Conservation (phyloP, 805 yeast species). For the Barnettozyma populi region DNA sequence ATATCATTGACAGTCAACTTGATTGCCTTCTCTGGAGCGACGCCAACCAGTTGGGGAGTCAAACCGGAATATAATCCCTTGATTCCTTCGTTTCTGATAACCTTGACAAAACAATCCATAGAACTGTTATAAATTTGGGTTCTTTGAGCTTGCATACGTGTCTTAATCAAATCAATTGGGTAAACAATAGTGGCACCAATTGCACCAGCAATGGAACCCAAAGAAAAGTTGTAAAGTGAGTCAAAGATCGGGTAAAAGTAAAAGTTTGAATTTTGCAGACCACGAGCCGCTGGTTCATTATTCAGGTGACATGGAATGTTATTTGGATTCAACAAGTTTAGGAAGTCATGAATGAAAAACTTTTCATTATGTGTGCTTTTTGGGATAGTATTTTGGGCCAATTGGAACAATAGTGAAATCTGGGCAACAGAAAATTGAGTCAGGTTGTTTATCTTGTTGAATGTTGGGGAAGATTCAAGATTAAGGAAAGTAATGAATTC, state of each 20-base stretch:
- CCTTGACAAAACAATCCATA: slow-evolving; percentile 78
- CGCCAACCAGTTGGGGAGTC: slow-evolving; percentile 92
- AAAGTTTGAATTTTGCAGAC: slow-evolving; percentile 25
- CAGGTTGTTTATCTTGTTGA: slow-evolving; percentile 36
- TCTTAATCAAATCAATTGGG: slow-evolving; percentile 93
- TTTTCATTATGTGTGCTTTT: slow-evolving; percentile 4
- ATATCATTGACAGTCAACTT: slow-evolving; percentile 91
- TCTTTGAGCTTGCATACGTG: slow-evolving; percentile 96
- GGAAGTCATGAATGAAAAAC: slow-evolving; percentile 33
- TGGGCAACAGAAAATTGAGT: slow-evolving; percentile 37
- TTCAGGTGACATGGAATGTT: slow-evolving; percentile 26
- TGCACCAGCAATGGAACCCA: slow-evolving; percentile 96
- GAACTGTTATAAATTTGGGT: slow-evolving; percentile 72
- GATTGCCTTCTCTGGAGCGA: slow-evolving; percentile 97
- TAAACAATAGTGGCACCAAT: slow-evolving; percentile 97
- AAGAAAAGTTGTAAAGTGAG: slow-evolving; percentile 77
- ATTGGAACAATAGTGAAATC: slow-evolving; percentile 30
- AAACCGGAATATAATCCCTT: slow-evolving; percentile 88
- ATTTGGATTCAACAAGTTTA: slow-evolving; percentile 37
- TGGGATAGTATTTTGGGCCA: slow-evolving; percentile 12
- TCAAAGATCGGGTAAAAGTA: slow-evolving; percentile 66
- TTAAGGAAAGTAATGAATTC: slow-evolving; percentile 31
- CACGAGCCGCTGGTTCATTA: slow-evolving; percentile 9
- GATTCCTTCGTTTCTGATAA: slow-evolving; percentile 70
- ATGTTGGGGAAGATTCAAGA: slow-evolving; percentile 24